phyloP scores from a whole-genome alignment of 306 rosid species.

The Lathyrus aphaca region DNA sequence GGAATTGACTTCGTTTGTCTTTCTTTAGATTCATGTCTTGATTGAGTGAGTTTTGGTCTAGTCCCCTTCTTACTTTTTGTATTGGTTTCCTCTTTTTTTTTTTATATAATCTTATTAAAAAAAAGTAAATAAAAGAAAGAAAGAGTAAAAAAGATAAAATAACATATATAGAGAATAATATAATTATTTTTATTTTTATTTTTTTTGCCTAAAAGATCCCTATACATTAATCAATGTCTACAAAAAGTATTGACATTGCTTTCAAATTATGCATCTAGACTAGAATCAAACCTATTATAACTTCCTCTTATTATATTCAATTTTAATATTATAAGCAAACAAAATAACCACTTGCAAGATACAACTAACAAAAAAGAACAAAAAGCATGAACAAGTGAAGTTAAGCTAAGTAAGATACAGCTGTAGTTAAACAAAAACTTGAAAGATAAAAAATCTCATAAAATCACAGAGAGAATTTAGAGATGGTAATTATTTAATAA shows the following conservation, averaged over 20 bases:
- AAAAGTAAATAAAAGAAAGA: not conserved
- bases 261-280: not conserved
- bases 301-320: not conserved
- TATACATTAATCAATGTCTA: not conserved
- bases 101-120: too few relatives aligned
- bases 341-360: conserved; percentile 1
- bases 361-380: not conserved
- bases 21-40: too few relatives aligned
- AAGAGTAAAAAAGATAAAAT: not conserved
- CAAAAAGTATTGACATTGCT: not conserved
- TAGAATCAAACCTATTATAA: conserved; percentile 5
- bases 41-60: too few relatives aligned
- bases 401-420: not conserved
- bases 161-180: not conserved
- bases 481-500: not conserved
- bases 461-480: not conserved
- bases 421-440: not conserved
- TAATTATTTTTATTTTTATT: too few relatives aligned
- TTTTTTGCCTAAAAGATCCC: not conserved
- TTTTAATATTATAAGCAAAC: conserved; percentile 9
- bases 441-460: not conserved
- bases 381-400: not conserved
- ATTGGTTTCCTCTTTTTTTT: too few relatives aligned
- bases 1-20: too few relatives aligned
- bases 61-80: too few relatives aligned